phyloP scores from a whole-genome alignment of 768 basidiomycete genomes.

The Leccinum uliginosum region DNA sequence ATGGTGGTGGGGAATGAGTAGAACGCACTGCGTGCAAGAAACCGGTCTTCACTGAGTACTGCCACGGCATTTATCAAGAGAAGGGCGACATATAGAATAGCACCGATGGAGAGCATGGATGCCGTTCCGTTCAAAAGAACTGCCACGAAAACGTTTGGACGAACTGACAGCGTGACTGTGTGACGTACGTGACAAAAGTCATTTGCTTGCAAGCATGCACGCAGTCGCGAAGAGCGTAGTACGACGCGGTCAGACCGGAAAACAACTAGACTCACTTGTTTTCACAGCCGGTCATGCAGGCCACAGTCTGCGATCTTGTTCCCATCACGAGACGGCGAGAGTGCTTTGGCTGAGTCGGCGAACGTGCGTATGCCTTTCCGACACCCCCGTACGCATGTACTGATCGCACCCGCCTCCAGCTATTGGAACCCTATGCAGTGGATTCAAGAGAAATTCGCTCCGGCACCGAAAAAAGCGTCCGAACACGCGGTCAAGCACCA shows the following conservation, averaged over 20 bases:
- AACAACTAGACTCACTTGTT: neutral
- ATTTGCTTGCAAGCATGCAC: slow-evolving; percentile 25
- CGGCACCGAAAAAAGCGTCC: slow-evolving; percentile 40
- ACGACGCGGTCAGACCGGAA: slow-evolving; percentile 21
- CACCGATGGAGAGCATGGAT: slow-evolving; percentile 56
- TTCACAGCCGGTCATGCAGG: slow-evolving; percentile 13
- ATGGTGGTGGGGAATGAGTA: slow-evolving; percentile 1
- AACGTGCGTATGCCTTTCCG: slow-evolving; percentile 34
- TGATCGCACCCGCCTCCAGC: slow-evolving; percentile 31
- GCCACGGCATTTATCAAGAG: slow-evolving; percentile 94
- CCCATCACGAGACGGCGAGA: slow-evolving; percentile 13
- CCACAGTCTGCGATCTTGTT: slow-evolving; percentile 8
- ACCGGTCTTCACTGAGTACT: slow-evolving; percentile 92
- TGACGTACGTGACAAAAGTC: slow-evolving; percentile 14
- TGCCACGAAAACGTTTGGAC: neutral
- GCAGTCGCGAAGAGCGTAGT: slow-evolving; percentile 21
- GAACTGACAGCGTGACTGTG: neutral
- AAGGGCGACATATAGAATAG: slow-evolving; percentile 79
- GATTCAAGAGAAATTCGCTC: slow-evolving; percentile 57
- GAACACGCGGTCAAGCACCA: slow-evolving; percentile 39
- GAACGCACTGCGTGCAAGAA: slow-evolving; percentile 82
- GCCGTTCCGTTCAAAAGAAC: slow-evolving; percentile 11
- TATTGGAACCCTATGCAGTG: slow-evolving; percentile 58
- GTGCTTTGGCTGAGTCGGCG: slow-evolving; percentile 38
- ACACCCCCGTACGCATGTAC: neutral